Evolutionary conservation across 2,329 filamentous ascomycete species (phyloP), one percentile per base, ranked within the genome.

Genomic region (Lasiodiplodia gonubiensis): DNA sequence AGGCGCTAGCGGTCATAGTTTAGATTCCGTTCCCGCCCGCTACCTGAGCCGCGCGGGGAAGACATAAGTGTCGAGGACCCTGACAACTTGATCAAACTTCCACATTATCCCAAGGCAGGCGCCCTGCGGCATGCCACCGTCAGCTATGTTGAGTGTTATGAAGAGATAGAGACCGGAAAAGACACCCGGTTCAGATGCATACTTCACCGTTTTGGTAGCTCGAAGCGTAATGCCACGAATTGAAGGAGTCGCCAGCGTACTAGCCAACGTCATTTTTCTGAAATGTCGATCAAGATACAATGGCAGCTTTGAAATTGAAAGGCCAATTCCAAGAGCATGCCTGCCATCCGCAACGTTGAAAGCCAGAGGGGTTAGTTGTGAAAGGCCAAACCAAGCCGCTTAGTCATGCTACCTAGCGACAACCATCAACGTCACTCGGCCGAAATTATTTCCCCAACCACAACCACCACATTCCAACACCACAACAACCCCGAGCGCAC

Each of bases 1-100:
- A 23, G 37, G 55, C 55, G 55, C 55, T 46, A 59, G 46, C 55
- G 16, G 18, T 21, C 37, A 42, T 46, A 21, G 55, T 46, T 59
- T 59, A 59, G 55, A 59, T 42, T 46, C 37, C 55, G 55, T 33
- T 46, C 6, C 55, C 33, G 53, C 35, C 33, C 33, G 37, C n/a
- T 30, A 18, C 7, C 42, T 42, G 21, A 23, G 23, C 21, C 54
- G 18, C 53, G 30, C 30, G 30, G 30, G 30, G 30, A 33, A 33
- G 5, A 42, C 12, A 18, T n/a, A 18, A 42, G 16, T 42, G 39
- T 18, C 16, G 16, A 18, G 2, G 39, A 42, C 39, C 14, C 39
- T 16, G 30, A 33, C 10, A 33, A 33, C n/a, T n/a, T n/a, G n/a
- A n/a, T n/a, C n/a, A n/a, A n/a, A n/a, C 30, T 33, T 33, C 30